These are phyloP conservation scores for Leishmania turanica DNA, from an alignment of 208 protist species.

Conservation along the genomic window DNA sequence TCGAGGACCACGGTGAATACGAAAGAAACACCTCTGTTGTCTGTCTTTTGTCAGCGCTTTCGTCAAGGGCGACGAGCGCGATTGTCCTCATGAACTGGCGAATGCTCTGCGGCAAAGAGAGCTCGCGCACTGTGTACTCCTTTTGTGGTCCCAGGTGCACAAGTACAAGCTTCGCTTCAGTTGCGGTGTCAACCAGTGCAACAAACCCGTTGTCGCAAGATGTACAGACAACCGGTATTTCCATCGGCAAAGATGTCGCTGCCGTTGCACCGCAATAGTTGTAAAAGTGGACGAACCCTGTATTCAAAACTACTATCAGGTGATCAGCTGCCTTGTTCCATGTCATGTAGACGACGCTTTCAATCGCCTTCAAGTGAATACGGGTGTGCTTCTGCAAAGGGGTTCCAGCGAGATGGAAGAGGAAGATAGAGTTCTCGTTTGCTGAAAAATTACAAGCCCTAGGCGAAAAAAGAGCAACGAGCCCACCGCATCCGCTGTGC, in stretches of 20 bases:
- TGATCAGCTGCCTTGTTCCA: constrained; percentile 72
- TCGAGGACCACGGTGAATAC: constrained; percentile 17
- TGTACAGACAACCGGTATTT: constrained; percentile 34
- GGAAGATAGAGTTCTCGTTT: constrained; percentile 32
- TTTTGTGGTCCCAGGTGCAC: constrained; percentile 22
- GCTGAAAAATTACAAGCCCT: constrained; percentile 17
- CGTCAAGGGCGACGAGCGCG: constrained; percentile 26
- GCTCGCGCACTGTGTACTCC: constrained; percentile 25
- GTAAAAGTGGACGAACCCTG: constrained; percentile 56
- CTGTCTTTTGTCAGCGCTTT: constrained; percentile 6
- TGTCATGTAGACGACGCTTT: constrained; percentile 66
- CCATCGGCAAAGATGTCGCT: constrained; percentile 36
- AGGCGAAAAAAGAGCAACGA: constrained; percentile 49
- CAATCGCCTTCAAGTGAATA: constrained; percentile 41
- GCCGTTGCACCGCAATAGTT: constrained; percentile 45
- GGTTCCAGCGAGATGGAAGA: constrained; percentile 31
- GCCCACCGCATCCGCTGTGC: constrained; percentile 49
- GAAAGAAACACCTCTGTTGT: constrained; percentile 33
- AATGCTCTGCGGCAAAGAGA: constrained; percentile 31
- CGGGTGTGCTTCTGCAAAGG: neutral
- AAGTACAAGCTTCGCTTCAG: constrained; percentile 30
- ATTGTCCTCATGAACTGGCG: constrained; percentile 15
- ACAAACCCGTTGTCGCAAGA: constrained; percentile 57
- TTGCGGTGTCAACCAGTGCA: constrained; percentile 25
- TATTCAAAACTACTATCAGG: constrained; percentile 64